These are phyloP conservation scores for Hamamelis virginiana DNA, from an alignment of 164 flowering plant species.

Conservation along the genomic window DNA sequence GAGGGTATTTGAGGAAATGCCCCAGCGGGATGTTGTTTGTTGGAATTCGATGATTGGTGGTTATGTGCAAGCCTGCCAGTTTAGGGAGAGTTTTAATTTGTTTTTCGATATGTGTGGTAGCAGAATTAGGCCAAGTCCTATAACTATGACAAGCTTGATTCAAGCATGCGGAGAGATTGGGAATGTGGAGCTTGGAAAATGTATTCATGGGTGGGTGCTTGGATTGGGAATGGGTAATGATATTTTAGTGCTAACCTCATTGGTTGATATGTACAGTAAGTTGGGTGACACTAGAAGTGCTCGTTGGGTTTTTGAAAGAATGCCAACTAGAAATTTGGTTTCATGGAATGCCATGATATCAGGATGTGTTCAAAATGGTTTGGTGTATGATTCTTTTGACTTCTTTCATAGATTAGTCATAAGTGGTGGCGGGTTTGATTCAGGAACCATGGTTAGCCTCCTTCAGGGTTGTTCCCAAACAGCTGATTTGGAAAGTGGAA, in stretches of 20 bases:
- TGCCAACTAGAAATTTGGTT: slow-evolving; percentile 34
- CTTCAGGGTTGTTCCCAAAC: slow-evolving; percentile 37
- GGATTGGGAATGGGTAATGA: slow-evolving; percentile 32
- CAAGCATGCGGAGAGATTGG: slow-evolving; percentile 29
- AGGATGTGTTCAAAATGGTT: slow-evolving; percentile 38
- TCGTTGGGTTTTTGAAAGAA: slow-evolving; percentile 27
- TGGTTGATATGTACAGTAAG: slow-evolving; percentile 47
- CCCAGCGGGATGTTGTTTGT: slow-evolving; percentile 42
- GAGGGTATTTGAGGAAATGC: slow-evolving; percentile 26
- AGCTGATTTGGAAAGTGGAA: slow-evolving; percentile 30
- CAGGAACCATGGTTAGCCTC: slow-evolving; percentile 36
- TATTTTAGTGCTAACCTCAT: slow-evolving; percentile 31
- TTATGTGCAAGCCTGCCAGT: slow-evolving; percentile 22
- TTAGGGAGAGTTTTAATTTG: slow-evolving; percentile 26
- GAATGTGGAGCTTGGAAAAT: slow-evolving; percentile 28
- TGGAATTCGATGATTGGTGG: slow-evolving; percentile 54
- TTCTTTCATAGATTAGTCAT: slow-evolving; percentile 21
- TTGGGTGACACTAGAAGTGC: slow-evolving; percentile 24
- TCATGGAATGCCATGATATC: slow-evolving; percentile 55
- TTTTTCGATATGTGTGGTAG: slow-evolving; percentile 27
- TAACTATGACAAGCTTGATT: slow-evolving; percentile 37
- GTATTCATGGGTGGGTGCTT: slow-evolving; percentile 34
- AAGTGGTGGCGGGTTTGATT: slow-evolving; percentile 28
- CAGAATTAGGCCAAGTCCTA: slow-evolving; percentile 31
- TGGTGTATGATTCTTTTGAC: slow-evolving; percentile 29